Conservation (phyloP, 768 basidiomycete species). For the Multifurca ochricompacta region DNA sequence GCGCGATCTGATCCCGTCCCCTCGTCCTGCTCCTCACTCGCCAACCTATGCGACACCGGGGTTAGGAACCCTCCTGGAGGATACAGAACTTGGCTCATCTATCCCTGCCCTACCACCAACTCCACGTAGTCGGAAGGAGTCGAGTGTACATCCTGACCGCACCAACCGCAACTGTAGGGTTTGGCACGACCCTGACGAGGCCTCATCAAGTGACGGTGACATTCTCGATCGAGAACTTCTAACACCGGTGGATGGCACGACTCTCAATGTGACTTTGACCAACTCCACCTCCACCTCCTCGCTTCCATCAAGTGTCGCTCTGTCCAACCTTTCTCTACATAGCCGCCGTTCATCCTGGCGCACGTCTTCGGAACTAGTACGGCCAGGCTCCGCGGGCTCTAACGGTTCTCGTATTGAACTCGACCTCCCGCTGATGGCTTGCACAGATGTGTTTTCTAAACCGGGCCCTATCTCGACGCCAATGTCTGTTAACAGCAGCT, state of each 20-base stretch:
- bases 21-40: constrained; percentile 14
- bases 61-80: constrained; percentile 48
- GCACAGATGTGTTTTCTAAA: not conserved
- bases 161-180: constrained; percentile 25
- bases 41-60: constrained; percentile 15
- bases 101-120: constrained; percentile 15
- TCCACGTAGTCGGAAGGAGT: constrained; percentile 24
- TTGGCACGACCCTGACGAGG: constrained; percentile 15
- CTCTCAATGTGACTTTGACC: not conserved
- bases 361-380: constrained; percentile 21
- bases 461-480: not conserved
- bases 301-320: constrained; percentile 19
- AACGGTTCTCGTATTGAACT: constrained; percentile 16
- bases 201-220: constrained; percentile 6
- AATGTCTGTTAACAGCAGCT: not conserved
- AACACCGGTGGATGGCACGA: not conserved
- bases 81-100: constrained; percentile 31
- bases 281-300: constrained; percentile 19
- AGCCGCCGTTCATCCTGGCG: constrained; percentile 24
- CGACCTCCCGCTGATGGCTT: constrained; percentile 8
- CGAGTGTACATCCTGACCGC: constrained; percentile 20
- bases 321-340: constrained; percentile 23
- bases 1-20: constrained; percentile 11
- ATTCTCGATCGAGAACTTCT: constrained; percentile 6
- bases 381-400: constrained; percentile 11